Conservation (phyloP, 1,284 basidiomycete species). For the Rhodotorula sp. region DNA sequence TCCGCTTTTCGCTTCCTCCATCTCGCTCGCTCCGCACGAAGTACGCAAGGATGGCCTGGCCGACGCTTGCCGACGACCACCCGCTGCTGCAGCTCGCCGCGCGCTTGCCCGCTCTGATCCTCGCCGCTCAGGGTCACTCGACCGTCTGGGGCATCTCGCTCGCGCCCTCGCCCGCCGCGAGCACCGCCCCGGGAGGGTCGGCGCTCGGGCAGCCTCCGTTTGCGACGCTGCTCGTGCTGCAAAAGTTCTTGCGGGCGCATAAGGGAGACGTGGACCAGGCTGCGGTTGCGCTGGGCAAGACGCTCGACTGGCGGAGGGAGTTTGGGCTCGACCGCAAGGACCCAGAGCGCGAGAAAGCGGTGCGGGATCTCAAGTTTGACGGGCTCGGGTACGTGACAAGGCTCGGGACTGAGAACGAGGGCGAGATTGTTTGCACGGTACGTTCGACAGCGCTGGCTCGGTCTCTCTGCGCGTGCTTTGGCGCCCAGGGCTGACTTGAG, state of each 20-base stretch:
- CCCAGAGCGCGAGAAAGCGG: neutral
- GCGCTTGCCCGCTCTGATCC: conserved; percentile 1
- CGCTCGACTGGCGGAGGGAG: conserved; percentile 30
- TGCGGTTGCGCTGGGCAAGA: conserved; percentile 4
- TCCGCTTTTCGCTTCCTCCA: neutral
- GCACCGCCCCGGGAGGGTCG: neutral
- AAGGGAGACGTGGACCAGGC: conserved; percentile 22
- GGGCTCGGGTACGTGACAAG: conserved; percentile 6
- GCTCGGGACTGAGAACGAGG: neutral
- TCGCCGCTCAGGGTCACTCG: neutral
- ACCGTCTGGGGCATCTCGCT: conserved; percentile 14
- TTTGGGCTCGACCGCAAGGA: conserved; percentile 16
- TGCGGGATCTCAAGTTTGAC: neutral
- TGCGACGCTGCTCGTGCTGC: conserved; percentile 11
- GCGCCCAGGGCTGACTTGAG: neutral
- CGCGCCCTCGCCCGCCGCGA: neutral
- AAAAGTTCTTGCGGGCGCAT: conserved; percentile 21
- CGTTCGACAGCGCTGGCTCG: neutral
- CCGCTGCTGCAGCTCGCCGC: neutral
- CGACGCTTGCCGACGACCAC: neutral
- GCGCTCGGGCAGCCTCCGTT: neutral
- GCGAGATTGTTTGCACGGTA: neutral
- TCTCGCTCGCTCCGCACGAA: neutral
- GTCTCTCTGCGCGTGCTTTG: neutral
- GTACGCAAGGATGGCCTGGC: neutral